phyloP scores from a whole-genome alignment of 2,329 filamentous ascomycete genomes.

The Metarhizium album region DNA sequence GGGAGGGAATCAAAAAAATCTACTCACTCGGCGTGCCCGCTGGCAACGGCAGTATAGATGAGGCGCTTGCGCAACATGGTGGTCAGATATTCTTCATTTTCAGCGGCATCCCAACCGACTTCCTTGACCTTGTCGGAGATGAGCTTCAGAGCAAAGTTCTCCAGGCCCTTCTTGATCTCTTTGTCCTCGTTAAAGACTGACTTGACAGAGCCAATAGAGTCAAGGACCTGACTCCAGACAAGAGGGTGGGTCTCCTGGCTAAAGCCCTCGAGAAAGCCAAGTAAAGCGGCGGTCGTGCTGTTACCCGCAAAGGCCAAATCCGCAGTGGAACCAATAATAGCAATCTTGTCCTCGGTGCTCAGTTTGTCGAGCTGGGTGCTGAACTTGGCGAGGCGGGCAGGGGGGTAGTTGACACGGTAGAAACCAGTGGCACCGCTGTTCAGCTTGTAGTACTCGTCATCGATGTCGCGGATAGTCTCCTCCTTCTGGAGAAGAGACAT shows the following conservation, averaged over 20 bases:
- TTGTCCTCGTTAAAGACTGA: conserved; percentile 76
- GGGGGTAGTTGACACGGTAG: conserved; percentile 88
- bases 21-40: conserved; percentile 63
- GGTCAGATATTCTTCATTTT: conserved; percentile 69
- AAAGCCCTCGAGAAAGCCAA: conserved; percentile 81
- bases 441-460: conserved; percentile 82
- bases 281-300: conserved; percentile 67
- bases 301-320: conserved; percentile 83
- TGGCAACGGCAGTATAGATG: conserved; percentile 62
- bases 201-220: conserved; percentile 65
- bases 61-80: conserved; percentile 76
- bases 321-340: conserved; percentile 78
- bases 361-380: conserved; percentile 66
- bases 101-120: conserved; percentile 76
- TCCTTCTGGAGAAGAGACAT: conserved; percentile 66
- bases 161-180: conserved; percentile 58
- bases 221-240: conserved; percentile 79
- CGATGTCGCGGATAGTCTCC: conserved; percentile 63
- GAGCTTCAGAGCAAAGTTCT: conserved; percentile 69
- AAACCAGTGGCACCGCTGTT: conserved; percentile 83
- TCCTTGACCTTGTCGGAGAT: conserved; percentile 64
- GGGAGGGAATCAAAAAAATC: not conserved
- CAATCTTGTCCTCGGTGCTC: conserved; percentile 82
- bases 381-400: conserved; percentile 70
- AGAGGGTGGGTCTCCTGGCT: conserved; percentile 71